Conservation (phyloP, 1,284 basidiomycete genomes). For the Gastroboletus turbinatus region DNA sequence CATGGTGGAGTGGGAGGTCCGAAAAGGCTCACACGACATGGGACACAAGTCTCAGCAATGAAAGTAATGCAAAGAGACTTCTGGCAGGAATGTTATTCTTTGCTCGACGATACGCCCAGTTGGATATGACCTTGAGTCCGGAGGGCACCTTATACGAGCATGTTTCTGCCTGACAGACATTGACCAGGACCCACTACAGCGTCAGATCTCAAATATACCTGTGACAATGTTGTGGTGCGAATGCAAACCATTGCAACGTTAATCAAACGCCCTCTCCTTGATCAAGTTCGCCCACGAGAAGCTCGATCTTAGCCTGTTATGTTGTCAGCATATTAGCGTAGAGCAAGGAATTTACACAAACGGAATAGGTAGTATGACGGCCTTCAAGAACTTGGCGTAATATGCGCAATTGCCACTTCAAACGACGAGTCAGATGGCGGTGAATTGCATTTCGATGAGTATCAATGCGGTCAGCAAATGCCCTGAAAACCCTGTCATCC, state of each 20-base stretch:
- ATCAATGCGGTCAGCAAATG: conserved; percentile 62
- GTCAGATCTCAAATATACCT: background rate
- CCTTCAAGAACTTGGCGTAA: conserved; percentile 64
- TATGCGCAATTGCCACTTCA: conserved; percentile 71
- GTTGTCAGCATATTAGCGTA: conserved; percentile 1
- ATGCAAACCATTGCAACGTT: background rate
- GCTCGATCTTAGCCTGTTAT: conserved; percentile 64
- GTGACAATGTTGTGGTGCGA: background rate
- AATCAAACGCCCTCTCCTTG: conserved; percentile 52
- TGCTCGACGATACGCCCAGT: conserved; percentile 83
- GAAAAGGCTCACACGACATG: conserved; percentile 8
- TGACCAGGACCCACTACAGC: background rate
- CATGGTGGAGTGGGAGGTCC: background rate
- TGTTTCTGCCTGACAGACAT: background rate
- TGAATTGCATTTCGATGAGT: conserved; percentile 51
- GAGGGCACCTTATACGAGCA: conserved; percentile 83
- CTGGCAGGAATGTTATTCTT: conserved; percentile 36
- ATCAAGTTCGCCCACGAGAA: conserved; percentile 60
- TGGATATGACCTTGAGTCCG: conserved; percentile 62
- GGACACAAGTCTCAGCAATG: background rate
- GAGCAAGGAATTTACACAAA: conserved; percentile 35
- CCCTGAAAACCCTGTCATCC: conserved; percentile 75
- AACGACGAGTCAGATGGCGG: conserved; percentile 47
- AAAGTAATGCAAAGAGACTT: background rate
- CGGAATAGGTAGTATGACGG: conserved; percentile 60